phyloP scores from a whole-genome alignment of 108 stramenopile genomes.

The Pseudonitzschia pungens region DNA sequence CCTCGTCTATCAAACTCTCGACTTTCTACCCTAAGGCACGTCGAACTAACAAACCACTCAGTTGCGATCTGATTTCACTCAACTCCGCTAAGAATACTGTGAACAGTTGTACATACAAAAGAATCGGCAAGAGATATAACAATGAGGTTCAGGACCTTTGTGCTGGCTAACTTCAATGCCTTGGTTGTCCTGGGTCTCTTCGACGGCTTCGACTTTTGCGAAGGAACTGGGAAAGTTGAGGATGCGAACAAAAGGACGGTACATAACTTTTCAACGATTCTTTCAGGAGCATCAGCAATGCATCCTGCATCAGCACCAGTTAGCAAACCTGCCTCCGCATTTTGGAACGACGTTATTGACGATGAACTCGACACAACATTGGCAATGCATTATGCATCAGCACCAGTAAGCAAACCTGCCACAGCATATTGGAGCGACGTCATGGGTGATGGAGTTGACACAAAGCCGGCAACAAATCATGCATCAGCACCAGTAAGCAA shows the following conservation, averaged over 20 bases:
- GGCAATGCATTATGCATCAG: neutral
- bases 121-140: neutral
- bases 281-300: neutral
- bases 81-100: too few relatives aligned
- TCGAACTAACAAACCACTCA: too few relatives aligned
- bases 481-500: conserved; percentile 4
- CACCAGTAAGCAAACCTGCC: conserved; percentile 4
- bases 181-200: neutral
- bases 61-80: too few relatives aligned
- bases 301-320: neutral
- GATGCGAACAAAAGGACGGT: neutral
- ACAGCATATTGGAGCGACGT: neutral
- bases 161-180: neutral
- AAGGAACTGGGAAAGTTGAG: neutral
- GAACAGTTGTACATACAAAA: too few relatives aligned
- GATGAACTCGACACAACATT: neutral
- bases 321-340: neutral
- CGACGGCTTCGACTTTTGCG: neutral
- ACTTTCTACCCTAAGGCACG: too few relatives aligned
- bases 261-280: neutral
- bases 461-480: neutral
- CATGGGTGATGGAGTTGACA: neutral
- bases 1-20: too few relatives aligned
- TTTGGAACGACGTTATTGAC: neutral
- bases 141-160: neutral